Percentiles rank a stretch among this genome's conserved stretches.
Conservation (phyloP, 345 rosid species). For the Dipteronia sinensis region DNA sequence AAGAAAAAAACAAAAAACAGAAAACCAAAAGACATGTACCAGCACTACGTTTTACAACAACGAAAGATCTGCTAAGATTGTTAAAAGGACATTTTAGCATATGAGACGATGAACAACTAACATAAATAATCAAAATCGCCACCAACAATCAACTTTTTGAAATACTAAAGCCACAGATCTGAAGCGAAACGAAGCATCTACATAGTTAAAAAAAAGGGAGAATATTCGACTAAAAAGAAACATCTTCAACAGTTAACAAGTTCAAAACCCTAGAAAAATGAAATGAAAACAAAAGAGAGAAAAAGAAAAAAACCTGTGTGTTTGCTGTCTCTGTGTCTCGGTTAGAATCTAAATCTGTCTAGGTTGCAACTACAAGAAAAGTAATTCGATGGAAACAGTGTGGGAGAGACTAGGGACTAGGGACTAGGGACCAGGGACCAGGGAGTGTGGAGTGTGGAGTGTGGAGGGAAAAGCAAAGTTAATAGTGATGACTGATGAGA, state of each 20-base stretch:
- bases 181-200: neutral
- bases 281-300: neutral
- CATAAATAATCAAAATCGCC: neutral
- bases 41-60: neutral
- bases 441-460: too few species aligned
- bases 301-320: neutral
- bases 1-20: neutral
- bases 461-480: conserved; percentile 7
- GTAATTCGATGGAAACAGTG: neutral
- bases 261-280: conserved; percentile 4
- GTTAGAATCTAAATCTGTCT: neutral
- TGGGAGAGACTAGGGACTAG: neutral
- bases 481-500: neutral
- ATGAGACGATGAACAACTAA: neutral
- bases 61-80: neutral
- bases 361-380: neutral
- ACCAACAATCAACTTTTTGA: neutral
- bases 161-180: conserved; percentile 9
- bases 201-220: neutral
- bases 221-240: neutral
- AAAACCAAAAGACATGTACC: neutral
- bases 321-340: neutral
- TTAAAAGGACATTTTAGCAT: neutral
- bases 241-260: neutral
- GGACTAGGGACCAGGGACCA: too few species aligned